Base-by-base conservation (phyloP, 768 basidiomycete species). In the Psilocybe cubensis region DNA sequence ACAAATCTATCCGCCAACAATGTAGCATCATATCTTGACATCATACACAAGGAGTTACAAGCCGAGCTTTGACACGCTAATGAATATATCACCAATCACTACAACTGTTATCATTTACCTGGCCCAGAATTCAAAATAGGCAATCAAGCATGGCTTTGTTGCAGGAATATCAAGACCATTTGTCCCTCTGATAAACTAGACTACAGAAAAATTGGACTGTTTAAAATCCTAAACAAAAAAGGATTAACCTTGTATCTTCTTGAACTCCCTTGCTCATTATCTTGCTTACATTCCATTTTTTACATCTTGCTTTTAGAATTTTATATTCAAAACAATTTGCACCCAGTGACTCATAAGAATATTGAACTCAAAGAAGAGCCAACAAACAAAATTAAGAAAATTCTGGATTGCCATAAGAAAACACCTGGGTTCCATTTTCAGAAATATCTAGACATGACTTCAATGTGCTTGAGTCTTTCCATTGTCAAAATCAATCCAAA, bases 181-280 rank as follows among this genome's bases (percentile, higher is more conserved):
- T 64, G 74, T 12, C 77, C 77, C 1, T 72, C 74, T 2, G 47
- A 64, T 33, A 80, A 80, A 59, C 74, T 81, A 29, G 70, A 74
- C 31, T 63, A 74, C 50, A 58, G 63, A 7, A 61, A 62, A 8
- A 65, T 76, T 3, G 62, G 64, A n/a, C 62, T 62, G 14, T 66
- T 49, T 28, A 48, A 42, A 2, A 57, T 66, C 29, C 27, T 62
- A 42, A 25, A 46, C 17, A 45, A 57, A 57, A 20, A 63, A 21
- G 62, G 67, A 46, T 43, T 57, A 11, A 48, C 58, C 17, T 49
- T 72, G 2, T 76, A 71, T 56, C 57, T 63, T 8, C 70, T 78
- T 24, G 14, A 58, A 1, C 68, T 77, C 9, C 75, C 76, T n/a
- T 42, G 61, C 2, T 65, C 66, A 18, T 61, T 78, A 23, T 69